These are phyloP conservation scores for Wickerhamiella galacta DNA, from an alignment of 805 yeast species.

Conservation along the genomic window DNA sequence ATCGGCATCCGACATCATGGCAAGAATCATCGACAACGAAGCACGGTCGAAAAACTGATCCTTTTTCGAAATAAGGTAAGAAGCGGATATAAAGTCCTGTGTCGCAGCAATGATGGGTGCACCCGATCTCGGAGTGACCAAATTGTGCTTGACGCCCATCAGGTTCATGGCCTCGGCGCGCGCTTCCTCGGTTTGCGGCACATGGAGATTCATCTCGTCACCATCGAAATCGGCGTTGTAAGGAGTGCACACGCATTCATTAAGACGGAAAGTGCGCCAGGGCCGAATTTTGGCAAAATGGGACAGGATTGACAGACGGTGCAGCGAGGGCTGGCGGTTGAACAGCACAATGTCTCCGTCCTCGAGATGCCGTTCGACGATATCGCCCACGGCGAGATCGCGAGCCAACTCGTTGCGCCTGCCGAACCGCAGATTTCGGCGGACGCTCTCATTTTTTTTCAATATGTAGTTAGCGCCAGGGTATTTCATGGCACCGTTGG, in stretches of 20 bases:
- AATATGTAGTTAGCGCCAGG: conserved; percentile 94
- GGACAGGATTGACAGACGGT: conserved; percentile 80
- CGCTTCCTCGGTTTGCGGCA: conserved; percentile 98
- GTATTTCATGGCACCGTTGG: conserved; percentile 73
- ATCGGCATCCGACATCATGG: conserved; percentile 93
- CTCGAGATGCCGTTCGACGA: conserved; percentile 90
- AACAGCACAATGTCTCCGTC: conserved; percentile 93
- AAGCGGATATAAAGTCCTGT: conserved; percentile 96
- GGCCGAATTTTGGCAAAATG: conserved; percentile 95
- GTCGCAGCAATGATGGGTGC: conserved; percentile 99
- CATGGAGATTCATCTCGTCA: conserved; percentile 97
- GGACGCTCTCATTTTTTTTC: conserved; percentile 52
- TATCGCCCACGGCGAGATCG: conserved; percentile 67
- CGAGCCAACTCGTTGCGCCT: conserved; percentile 65
- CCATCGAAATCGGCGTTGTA: conserved; percentile 99
- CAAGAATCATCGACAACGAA: conserved; percentile 58
- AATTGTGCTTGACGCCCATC: conserved; percentile 94
- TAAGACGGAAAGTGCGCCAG: conserved; percentile 92
- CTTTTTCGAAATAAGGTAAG: conserved; percentile 79
- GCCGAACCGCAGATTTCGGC: conserved; percentile 81
- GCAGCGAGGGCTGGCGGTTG: conserved; percentile 96
- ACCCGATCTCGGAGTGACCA: conserved; percentile 92
- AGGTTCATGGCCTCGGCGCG: conserved; percentile 95
- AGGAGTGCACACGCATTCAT: conserved; percentile 98
- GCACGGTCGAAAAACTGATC: conserved; percentile 88